Percentiles rank a stretch among this genome's conserved stretches.
Evolutionary conservation across 192 early-diverging fungal genomes (phyloP).

Genomic region (Linderina pennispora): DNA sequence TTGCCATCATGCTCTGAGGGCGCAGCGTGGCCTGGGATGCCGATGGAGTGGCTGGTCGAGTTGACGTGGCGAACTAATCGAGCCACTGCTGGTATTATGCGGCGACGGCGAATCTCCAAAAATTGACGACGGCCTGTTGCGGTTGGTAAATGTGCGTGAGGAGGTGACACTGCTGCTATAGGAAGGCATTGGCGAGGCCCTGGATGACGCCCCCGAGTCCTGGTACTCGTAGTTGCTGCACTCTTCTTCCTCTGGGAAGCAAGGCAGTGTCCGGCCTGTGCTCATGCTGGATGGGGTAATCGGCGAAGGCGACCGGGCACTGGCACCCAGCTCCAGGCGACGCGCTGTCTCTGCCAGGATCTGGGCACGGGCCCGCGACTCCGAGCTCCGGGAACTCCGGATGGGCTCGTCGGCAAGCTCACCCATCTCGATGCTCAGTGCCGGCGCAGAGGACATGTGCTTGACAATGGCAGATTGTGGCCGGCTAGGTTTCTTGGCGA

Average conservation of each 20-base stretch:
- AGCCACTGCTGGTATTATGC: background rate
- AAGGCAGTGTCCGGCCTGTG: conserved; percentile 33
- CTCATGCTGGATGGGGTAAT: conserved; percentile 32
- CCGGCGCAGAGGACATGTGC: background rate
- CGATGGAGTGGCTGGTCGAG: conserved; percentile 1
- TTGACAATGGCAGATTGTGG: background rate
- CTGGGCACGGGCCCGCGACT: conserved; percentile 24
- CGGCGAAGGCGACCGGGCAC: conserved; percentile 10
- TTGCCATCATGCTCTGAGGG: conserved; percentile 13
- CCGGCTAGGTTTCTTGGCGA: conserved; percentile 5
- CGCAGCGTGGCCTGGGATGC: conserved; percentile 1
- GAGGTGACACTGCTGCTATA: conserved; percentile 6
- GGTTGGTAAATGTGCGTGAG: conserved; percentile 7
- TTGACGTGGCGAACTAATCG: background rate
- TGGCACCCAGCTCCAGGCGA: conserved; percentile 11
- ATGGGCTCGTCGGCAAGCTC: too few relatives aligned
- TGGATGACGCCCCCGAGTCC: too few relatives aligned
- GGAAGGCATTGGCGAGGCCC: too few relatives aligned
- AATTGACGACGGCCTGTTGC: conserved; percentile 13
- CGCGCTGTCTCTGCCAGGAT: conserved; percentile 32
- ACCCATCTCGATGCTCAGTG: too few relatives aligned
- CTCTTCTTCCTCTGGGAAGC: conserved; percentile 33
- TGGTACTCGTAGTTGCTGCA: conserved; percentile 2
- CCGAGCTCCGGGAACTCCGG: too few relatives aligned
- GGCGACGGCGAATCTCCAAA: background rate